These are phyloP conservation scores for Globisporangium cylindrosporum DNA, from an alignment of 352 stramenopile genomes.

Conservation along the genomic window DNA sequence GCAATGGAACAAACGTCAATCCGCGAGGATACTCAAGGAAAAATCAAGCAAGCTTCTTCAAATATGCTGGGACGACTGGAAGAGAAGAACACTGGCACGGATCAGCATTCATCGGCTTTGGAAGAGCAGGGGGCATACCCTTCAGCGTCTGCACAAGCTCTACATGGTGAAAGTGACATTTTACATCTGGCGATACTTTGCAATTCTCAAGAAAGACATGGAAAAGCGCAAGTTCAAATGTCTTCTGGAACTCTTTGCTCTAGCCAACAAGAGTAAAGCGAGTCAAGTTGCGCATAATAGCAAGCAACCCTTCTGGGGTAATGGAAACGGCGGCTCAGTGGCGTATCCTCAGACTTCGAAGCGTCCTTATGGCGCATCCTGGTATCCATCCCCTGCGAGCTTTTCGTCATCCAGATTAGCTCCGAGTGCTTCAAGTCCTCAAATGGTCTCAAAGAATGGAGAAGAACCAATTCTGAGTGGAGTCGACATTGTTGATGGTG, in stretches of 20 bases:
- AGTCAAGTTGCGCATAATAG: conserved; percentile 12
- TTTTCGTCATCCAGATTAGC: background rate
- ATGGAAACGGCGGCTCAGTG: conserved; percentile 7
- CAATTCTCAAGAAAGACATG: conserved; percentile 56
- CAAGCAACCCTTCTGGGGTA: conserved; percentile 5
- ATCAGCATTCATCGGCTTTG: conserved; percentile 38
- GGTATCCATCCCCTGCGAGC: conserved; percentile 5
- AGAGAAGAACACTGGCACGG: conserved; percentile 12
- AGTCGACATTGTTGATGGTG: background rate
- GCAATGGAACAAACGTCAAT: conserved; percentile 32
- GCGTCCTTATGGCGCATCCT: conserved; percentile 1
- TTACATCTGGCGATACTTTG: conserved; percentile 54
- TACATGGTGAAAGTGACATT: conserved; percentile 62
- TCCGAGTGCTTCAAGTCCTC: conserved; percentile 3
- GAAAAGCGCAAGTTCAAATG: conserved; percentile 34
- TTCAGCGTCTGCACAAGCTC: conserved; percentile 55
- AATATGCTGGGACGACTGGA: conserved; percentile 40
- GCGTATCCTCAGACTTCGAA: background rate
- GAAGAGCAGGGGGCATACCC: conserved; percentile 42
- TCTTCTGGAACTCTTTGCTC: conserved; percentile 28
- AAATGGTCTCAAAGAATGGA: background rate
- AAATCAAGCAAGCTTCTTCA: conserved; percentile 16
- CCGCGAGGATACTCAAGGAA: conserved; percentile 26
- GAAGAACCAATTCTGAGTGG: background rate
- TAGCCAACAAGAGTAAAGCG: conserved; percentile 19